These are phyloP conservation scores for Penicillium sp. DNA, from an alignment of 2,329 filamentous ascomycete genomes.

Conservation along the genomic window DNA sequence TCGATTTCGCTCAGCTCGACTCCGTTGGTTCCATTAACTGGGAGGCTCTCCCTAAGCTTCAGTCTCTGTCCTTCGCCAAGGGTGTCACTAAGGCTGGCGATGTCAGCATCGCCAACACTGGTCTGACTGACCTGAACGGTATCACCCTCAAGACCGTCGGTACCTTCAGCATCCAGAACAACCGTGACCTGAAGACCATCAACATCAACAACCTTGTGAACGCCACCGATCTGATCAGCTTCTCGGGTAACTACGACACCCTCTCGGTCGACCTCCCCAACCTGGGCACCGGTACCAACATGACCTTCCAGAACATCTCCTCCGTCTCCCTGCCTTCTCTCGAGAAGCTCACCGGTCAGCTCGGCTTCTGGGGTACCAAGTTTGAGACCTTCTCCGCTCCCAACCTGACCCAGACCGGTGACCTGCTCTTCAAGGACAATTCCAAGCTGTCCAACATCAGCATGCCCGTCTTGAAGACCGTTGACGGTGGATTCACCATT, in stretches of 20 bases:
- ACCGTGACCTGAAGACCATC: conserved; percentile 73
- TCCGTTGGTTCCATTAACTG: conserved; percentile 68
- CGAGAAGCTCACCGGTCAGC: conserved; percentile 69
- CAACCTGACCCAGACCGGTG: conserved; percentile 50
- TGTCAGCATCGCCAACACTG: conserved; percentile 82
- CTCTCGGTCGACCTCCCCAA: conserved; percentile 74
- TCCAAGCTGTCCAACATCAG: conserved; percentile 68
- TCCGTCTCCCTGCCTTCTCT: conserved; percentile 73
- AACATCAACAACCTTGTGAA: conserved; percentile 72
- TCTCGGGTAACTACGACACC: conserved; percentile 76
- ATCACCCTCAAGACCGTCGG: conserved; percentile 75
- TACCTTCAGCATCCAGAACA: conserved; percentile 84
- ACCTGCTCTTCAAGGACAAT: conserved; percentile 60
- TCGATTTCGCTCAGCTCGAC: conserved; percentile 66
- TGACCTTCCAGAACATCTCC: conserved; percentile 79
- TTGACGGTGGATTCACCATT: conserved; percentile 79
- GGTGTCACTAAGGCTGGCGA: conserved; percentile 65
- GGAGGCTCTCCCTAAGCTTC: conserved; percentile 67
- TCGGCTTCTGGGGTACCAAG: conserved; percentile 78
- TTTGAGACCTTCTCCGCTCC: conserved; percentile 47
- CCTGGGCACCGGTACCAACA: conserved; percentile 73
- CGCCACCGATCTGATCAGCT: conserved; percentile 67
- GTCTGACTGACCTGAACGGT: conserved; percentile 73
- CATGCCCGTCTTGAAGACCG: conserved; percentile 64
- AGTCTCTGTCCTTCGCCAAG: conserved; percentile 60